These are phyloP conservation scores for Trypanosoma lewisi DNA, from an alignment of 208 protist species.

Conservation along the genomic window DNA sequence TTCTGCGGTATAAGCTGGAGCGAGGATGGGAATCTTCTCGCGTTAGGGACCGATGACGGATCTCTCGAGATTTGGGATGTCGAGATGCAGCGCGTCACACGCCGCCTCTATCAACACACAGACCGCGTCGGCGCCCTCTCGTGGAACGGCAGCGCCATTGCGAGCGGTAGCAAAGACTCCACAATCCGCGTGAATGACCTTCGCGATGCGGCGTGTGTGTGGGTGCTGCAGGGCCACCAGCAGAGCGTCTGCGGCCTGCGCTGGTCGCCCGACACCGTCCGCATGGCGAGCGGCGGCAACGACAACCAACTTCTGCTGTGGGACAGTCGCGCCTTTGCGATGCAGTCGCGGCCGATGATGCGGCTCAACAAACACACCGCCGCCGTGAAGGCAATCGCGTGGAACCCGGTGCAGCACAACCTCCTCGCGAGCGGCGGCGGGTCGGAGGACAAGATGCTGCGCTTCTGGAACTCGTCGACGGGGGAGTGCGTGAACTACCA, in stretches of 20 bases:
- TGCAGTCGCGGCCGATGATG: conserved; percentile 55
- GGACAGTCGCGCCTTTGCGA: conserved; percentile 66
- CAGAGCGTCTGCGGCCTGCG: conserved; percentile 97
- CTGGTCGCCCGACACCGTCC: conserved; percentile 91
- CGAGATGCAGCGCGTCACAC: conserved; percentile 67
- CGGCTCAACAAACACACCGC: conserved; percentile 93
- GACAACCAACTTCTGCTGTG: conserved; percentile 98
- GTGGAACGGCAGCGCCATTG: conserved; percentile 93
- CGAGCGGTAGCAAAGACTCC: conserved; percentile 93
- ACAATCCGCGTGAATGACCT: conserved; percentile 95
- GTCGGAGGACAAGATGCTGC: conserved; percentile 96
- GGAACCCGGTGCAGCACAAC: conserved; percentile 95
- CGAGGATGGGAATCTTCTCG: conserved; percentile 85
- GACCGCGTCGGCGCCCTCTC: conserved; percentile 90
- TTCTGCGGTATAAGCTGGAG: conserved; percentile 94
- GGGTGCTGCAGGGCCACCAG: conserved; percentile 80
- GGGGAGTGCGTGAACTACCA: conserved; percentile 93
- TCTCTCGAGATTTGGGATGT: conserved; percentile 93
- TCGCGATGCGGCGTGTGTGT: conserved; percentile 63
- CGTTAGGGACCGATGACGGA: conserved; percentile 85
- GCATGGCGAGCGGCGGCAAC: conserved; percentile 97
- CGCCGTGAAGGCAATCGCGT: conserved; percentile 99
- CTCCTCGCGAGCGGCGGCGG: conserved; percentile 98
- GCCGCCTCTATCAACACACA: conserved; percentile 85
- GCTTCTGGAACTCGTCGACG: conserved; percentile 97